Conservation (phyloP, 306 rosid species). For the Albizia julibrissin region DNA sequence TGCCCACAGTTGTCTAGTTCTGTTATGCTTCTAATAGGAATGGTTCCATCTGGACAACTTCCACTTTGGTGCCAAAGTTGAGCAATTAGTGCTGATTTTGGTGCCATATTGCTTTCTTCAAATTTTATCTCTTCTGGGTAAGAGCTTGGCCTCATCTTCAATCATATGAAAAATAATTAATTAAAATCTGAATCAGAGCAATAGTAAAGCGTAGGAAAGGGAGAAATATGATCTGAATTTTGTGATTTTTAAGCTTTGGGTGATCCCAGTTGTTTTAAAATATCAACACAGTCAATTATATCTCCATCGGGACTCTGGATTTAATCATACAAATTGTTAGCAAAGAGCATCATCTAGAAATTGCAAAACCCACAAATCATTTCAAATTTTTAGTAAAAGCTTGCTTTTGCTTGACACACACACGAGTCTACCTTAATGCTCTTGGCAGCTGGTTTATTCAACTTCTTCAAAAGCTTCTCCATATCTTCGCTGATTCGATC, state of each 20-base stretch:
- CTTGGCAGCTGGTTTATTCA: background rate
- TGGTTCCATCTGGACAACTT: background rate
- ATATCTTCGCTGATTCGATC: background rate
- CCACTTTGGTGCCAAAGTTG: background rate
- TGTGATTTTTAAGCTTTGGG: background rate
- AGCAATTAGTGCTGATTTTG: background rate
- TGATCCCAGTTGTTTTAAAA: background rate
- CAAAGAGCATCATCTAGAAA: too few species aligned
- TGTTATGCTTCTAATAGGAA: background rate
- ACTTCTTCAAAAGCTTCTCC: background rate
- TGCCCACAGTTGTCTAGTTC: background rate
- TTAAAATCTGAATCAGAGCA: background rate
- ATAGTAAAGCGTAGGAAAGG: background rate
- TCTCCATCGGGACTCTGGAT: slow-evolving; percentile 2
- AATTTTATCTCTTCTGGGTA: background rate
- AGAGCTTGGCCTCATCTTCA: background rate
- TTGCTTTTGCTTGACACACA: too few species aligned
- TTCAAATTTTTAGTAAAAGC: too few species aligned
- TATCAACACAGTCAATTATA: background rate
- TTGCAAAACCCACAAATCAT: background rate
- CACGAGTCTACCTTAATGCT: background rate
- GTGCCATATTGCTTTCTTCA: background rate
- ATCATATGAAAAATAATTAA: background rate
- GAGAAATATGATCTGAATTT: background rate
- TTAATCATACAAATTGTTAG: background rate